phyloP scores from a whole-genome alignment of 345 rosid genomes.

The Clarkia xantiana region DNA sequence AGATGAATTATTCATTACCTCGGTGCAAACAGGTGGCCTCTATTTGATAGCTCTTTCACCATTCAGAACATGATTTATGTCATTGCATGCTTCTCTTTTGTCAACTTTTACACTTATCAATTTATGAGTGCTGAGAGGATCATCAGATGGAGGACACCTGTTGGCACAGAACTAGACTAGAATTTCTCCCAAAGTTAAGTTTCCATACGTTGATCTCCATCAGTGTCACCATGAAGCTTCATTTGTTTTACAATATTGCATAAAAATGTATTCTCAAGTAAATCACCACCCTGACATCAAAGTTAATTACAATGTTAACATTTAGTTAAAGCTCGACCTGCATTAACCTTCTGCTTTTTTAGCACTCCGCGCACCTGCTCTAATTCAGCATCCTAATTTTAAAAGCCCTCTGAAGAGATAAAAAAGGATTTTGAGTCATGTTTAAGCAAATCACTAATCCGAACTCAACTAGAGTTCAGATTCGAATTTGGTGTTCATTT shows the following conservation, averaged over 20 bases:
- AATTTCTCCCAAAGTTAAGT: too few species aligned
- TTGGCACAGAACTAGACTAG: too few species aligned
- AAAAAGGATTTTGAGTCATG: neutral
- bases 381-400: constrained; percentile 83
- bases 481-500: too few species aligned
- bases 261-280: neutral
- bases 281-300: neutral
- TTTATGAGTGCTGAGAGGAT: too few species aligned
- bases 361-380: constrained; percentile 80
- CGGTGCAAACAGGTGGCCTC: too few species aligned
- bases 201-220: constrained; percentile 67
- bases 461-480: too few species aligned
- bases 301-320: neutral
- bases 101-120: too few species aligned
- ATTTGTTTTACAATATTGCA: constrained; percentile 78
- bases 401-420: constrained; percentile 53
- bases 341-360: constrained; percentile 56
- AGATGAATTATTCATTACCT: too few species aligned
- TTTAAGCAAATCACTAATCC: neutral
- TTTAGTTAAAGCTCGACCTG: constrained; percentile 27
- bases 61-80: too few species aligned
- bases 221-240: constrained; percentile 32
- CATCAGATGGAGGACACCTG: too few species aligned
- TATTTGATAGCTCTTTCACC: too few species aligned
- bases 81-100: too few species aligned